Evolutionary conservation across 441 rosid species (phyloP).

Genomic region (Pelargonium myrrhifolium): DNA sequence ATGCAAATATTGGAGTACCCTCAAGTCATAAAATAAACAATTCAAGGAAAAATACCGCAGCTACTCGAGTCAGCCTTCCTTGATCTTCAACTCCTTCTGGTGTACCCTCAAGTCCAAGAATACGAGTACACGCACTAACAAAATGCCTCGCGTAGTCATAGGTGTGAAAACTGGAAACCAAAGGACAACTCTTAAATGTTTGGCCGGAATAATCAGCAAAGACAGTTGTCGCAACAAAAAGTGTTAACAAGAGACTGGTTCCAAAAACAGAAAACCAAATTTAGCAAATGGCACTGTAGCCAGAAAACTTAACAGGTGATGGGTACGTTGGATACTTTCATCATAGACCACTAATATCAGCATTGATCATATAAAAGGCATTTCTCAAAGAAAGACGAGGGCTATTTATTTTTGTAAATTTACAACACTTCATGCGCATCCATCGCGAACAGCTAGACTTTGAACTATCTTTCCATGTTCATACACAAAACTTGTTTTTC

Average conservation of each 20-base stretch:
- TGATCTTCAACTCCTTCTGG: conserved; percentile 99
- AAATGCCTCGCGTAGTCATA: conserved; percentile 99
- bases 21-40: conserved; percentile 22
- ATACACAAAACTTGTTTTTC: neutral
- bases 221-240: neutral
- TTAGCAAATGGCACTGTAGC: no score
- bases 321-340: no score
- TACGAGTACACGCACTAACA: conserved; percentile 98
- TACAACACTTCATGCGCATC: neutral
- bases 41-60: conserved; percentile 57
- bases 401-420: neutral
- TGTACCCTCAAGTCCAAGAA: conserved; percentile 97
- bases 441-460: neutral
- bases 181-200: conserved; percentile 2
- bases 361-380: no score
- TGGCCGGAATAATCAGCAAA: neutral
- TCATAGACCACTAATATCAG: no score
- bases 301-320: no score
- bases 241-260: neutral
- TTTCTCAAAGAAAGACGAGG: no score
- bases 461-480: neutral
- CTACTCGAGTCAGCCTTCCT: conserved; percentile 91
- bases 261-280: neutral
- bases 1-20: neutral
- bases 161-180: conserved; percentile 72